These are phyloP conservation scores for Petunia axillaris DNA, from an alignment of 257 asterid genomes.

Conservation along the genomic window DNA sequence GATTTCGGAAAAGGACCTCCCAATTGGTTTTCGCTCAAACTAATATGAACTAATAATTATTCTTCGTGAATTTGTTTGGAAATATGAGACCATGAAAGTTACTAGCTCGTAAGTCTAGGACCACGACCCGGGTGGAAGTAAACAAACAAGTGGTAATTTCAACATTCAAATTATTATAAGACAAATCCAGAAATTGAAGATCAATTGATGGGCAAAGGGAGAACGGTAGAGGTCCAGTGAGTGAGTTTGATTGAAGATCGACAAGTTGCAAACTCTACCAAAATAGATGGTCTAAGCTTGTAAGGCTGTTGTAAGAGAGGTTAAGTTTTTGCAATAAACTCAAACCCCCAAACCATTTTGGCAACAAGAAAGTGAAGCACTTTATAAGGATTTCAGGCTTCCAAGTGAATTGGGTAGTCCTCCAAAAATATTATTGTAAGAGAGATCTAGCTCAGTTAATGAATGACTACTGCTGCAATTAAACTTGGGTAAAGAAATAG, in stretches of 20 bases:
- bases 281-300: not conserved
- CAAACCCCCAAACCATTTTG: not conserved
- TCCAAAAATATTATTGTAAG: too few relatives aligned
- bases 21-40: too few relatives aligned
- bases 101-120: not conserved
- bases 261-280: not conserved
- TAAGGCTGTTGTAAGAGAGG: conserved; percentile 21
- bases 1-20: too few relatives aligned
- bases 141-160: not conserved
- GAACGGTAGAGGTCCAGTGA: not conserved
- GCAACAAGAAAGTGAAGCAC: not conserved
- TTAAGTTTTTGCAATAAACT: not conserved
- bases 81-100: not conserved
- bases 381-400: not conserved
- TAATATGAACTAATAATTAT: too few relatives aligned
- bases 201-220: not conserved
- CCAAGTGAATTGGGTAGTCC: not conserved
- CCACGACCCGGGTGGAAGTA: not conserved
- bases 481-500: not conserved
- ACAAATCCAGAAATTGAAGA: not conserved
- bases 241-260: not conserved
- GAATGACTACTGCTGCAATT: not conserved
- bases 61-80: too few relatives aligned
- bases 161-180: not conserved
- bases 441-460: too few relatives aligned